Percentiles rank a stretch among this genome's conserved stretches.
phyloP scores from a whole-genome alignment of 2,329 filamentous ascomycete genomes.

The Venturia pyrina region DNA sequence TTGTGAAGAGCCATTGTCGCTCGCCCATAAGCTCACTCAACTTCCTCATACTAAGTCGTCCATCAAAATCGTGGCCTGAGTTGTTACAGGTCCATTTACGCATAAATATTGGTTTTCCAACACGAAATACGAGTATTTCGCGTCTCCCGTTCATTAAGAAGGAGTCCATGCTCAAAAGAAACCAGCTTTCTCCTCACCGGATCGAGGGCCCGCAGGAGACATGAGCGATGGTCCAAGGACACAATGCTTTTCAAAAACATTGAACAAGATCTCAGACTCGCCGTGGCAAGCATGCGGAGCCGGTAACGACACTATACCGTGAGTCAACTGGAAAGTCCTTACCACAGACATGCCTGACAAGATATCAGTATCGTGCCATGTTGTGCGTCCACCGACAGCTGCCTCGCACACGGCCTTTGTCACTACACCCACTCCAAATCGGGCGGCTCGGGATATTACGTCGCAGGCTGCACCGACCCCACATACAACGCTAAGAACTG shows the following conservation, averaged over 20 bases:
- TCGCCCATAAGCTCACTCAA: no score
- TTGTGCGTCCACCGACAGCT: conserved; percentile 3
- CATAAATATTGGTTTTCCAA: no score
- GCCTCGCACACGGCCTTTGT: conserved; percentile 4
- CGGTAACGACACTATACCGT: not conserved
- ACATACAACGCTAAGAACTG: not conserved
- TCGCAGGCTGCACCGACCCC: not conserved
- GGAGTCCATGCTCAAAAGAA: not conserved
- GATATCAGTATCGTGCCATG: conserved; percentile 1
- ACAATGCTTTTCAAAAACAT: not conserved
- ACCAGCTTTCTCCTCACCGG: not conserved
- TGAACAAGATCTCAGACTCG: not conserved
- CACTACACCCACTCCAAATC: conserved; percentile 2
- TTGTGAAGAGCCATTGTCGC: not conserved
- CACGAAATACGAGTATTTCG: no score
- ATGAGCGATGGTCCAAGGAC: not conserved
- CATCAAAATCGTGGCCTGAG: not conserved
- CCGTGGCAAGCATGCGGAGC: not conserved
- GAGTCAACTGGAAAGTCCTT: not conserved
- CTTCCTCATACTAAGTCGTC: not conserved
- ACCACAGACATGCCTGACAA: not conserved
- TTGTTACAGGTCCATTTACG: not conserved
- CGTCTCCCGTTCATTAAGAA: not conserved
- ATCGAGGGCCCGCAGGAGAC: not conserved
- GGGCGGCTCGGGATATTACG: conserved; percentile 4